Conservation (phyloP, 805 yeast species). For the Candida loeiensis region DNA sequence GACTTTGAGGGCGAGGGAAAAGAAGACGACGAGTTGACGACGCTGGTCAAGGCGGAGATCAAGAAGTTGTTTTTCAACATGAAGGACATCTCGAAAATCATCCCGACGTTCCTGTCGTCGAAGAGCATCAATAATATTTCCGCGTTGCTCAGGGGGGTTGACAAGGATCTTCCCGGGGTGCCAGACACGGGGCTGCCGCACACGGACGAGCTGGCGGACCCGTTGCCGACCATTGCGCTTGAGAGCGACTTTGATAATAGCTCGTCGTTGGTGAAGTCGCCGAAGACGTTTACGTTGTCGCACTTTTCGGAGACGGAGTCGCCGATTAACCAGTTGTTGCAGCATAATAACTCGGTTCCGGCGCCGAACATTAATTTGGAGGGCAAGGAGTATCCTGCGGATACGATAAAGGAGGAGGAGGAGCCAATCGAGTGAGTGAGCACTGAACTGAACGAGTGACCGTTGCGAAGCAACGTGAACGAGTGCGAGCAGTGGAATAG, state of each 20-base stretch:
- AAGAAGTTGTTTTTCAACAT: constrained; percentile 26
- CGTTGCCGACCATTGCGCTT: constrained; percentile 10
- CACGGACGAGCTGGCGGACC: constrained; percentile 10
- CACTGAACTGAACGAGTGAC: no score
- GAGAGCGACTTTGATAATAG: constrained; percentile 12
- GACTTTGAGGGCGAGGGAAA: constrained; percentile 15
- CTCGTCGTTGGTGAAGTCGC: constrained; percentile 35
- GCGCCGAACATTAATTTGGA: constrained; percentile 5
- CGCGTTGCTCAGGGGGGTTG: constrained; percentile 9
- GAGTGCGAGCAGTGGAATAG: no score
- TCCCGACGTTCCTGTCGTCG: constrained; percentile 32
- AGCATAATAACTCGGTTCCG: constrained; percentile 10
- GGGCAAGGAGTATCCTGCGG: constrained; percentile 18
- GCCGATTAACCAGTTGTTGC: constrained; percentile 34
- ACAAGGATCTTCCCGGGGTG: constrained; percentile 6
- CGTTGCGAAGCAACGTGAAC: no score
- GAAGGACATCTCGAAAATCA: constrained; percentile 30
- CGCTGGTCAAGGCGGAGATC: constrained; percentile 33
- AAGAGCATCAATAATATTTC: constrained; percentile 24
- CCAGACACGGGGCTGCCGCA: constrained; percentile 1
- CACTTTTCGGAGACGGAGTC: constrained; percentile 34
- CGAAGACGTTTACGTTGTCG: constrained; percentile 38
- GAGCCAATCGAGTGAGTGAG: constrained; percentile 26
- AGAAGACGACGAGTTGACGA: constrained; percentile 28
- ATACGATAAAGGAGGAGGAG: constrained; percentile 39